phyloP scores from a whole-genome alignment of 768 basidiomycete genomes.

The Tricholomella constricta region DNA sequence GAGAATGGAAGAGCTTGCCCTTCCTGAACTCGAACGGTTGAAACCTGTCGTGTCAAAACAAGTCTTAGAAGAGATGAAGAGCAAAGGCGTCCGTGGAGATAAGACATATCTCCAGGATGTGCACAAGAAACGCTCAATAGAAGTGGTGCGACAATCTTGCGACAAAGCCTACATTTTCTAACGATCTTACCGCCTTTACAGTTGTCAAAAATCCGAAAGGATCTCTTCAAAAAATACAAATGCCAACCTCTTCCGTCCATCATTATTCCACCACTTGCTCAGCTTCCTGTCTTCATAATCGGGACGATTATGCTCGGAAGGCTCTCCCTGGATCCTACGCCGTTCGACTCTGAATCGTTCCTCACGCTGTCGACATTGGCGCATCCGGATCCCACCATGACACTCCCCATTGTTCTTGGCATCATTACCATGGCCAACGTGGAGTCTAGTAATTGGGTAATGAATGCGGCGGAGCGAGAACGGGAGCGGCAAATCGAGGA shows the following conservation, averaged over 20 bases:
- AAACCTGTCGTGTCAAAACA: constrained; percentile 43
- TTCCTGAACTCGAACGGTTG: constrained; percentile 56
- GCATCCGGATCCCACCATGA: constrained; percentile 70
- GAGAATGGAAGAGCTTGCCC: constrained; percentile 59
- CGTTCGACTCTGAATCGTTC: constrained; percentile 78
- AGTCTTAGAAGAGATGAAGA: constrained; percentile 56
- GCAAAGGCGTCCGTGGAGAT: constrained; percentile 52
- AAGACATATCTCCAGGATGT: constrained; percentile 50
- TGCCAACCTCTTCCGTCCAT: constrained; percentile 63
- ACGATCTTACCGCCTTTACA: constrained; percentile 24
- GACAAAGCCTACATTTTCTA: background rate
- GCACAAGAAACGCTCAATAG: constrained; percentile 49
- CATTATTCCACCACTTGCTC: constrained; percentile 60
- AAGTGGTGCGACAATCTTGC: constrained; percentile 41
- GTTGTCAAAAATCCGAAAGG: constrained; percentile 56
- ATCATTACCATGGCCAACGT: constrained; percentile 78
- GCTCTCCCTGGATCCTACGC: constrained; percentile 59
- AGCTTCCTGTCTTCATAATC: constrained; percentile 74
- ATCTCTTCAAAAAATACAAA: constrained; percentile 59
- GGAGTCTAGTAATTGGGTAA: constrained; percentile 75
- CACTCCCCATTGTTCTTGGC: constrained; percentile 71
- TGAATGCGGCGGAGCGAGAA: constrained; percentile 57
- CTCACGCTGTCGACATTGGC: constrained; percentile 69
- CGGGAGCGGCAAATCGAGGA: constrained; percentile 49
- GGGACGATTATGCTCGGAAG: constrained; percentile 59